Evolutionary conservation across 371 early-diverging fungal genomes (phyloP).

Genomic region (Mortierella sp.): DNA sequence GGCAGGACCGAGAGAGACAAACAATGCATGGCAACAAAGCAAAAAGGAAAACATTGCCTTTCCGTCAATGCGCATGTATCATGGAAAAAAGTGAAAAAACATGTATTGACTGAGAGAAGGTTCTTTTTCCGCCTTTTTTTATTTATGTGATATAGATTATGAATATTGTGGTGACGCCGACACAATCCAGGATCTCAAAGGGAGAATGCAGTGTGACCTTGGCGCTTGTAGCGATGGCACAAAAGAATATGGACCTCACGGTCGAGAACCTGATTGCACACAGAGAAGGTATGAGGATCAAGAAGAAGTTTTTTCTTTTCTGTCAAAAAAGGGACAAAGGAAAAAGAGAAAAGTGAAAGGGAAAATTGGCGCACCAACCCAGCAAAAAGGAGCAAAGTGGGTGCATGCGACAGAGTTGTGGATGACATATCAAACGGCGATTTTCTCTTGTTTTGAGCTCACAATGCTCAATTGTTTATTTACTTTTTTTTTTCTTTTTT

Average conservation of each 20-base stretch:
- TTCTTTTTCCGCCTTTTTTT: too few relatives aligned
- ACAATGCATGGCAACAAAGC: too few relatives aligned
- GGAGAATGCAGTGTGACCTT: slow-evolving; percentile 79
- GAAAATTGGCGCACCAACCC: background rate
- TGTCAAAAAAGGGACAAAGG: background rate
- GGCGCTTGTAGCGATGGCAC: slow-evolving; percentile 80
- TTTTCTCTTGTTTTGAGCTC: slow-evolving; percentile 1
- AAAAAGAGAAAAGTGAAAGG: background rate
- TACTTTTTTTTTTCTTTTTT: slow-evolving; percentile 9
- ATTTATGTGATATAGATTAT: slow-evolving; percentile 39
- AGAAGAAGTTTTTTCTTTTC: background rate
- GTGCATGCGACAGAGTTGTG: background rate
- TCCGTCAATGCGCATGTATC: too few relatives aligned
- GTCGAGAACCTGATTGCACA: slow-evolving; percentile 67
- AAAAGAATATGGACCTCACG: slow-evolving; percentile 79
- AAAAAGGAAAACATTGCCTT: too few relatives aligned
- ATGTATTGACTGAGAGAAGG: too few relatives aligned
- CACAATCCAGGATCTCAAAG: slow-evolving; percentile 67
- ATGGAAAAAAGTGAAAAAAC: too few relatives aligned
- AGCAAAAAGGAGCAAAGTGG: background rate
- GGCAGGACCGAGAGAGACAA: too few relatives aligned
- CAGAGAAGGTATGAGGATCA: slow-evolving; percentile 59
- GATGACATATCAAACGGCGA: slow-evolving; percentile 4
- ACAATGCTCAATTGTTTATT: slow-evolving; percentile 7
- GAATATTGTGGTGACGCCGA: slow-evolving; percentile 63